Conservation (phyloP, 306 rosid genomes). For the Quercus mongolica region DNA sequence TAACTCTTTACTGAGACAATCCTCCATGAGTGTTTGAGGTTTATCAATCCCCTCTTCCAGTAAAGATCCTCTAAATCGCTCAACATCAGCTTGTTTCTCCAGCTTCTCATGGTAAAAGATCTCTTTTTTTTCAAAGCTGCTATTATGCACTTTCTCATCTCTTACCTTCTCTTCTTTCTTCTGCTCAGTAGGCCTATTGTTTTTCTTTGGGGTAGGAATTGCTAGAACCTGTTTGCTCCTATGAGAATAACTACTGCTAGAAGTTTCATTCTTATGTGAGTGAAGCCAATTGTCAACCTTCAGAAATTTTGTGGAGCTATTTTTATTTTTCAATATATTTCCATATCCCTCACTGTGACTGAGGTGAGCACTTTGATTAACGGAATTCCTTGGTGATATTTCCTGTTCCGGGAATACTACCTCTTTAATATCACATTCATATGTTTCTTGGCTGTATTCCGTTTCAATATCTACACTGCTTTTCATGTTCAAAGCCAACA, state of each 20-base stretch:
- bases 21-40: slow-evolving; percentile 2
- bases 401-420: slow-evolving; percentile 17
- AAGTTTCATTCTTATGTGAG: slow-evolving; percentile 14
- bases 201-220: slow-evolving; percentile 23
- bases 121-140: neutral
- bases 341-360: slow-evolving; percentile 6
- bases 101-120: slow-evolving; percentile 8
- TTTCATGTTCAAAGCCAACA: slow-evolving; percentile 20
- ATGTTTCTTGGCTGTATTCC: slow-evolving; percentile 30
- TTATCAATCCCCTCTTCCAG: neutral
- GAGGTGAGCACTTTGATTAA: neutral
- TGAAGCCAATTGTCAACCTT: slow-evolving; percentile 33
- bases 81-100: slow-evolving; percentile 6
- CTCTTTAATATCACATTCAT: slow-evolving; percentile 21
- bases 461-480: slow-evolving; percentile 23
- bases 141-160: neutral
- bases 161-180: neutral
- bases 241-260: neutral
- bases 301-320: slow-evolving; percentile 1
- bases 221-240: slow-evolving; percentile 23
- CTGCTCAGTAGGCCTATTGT: slow-evolving; percentile 4
- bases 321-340: slow-evolving; percentile 17
- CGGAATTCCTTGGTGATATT: slow-evolving; percentile 11
- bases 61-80: slow-evolving; percentile 1
- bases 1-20: neutral